phyloP scores from a whole-genome alignment of 1,139 yeast genomes.

The Yamadazyma blattariae region DNA sequence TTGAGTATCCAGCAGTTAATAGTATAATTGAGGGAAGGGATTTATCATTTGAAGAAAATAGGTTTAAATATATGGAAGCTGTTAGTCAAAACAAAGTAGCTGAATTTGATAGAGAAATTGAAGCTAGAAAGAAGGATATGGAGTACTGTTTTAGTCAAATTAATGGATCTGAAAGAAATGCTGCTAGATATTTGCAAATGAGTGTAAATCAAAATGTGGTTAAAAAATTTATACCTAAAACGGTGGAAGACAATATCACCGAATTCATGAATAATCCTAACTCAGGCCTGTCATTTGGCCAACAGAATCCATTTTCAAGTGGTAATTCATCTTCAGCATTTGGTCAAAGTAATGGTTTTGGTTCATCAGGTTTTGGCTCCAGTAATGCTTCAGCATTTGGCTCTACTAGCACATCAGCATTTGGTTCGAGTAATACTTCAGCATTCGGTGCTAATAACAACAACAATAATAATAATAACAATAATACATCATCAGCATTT shows the following conservation, averaged over 20 bases:
- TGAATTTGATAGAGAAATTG: constrained; percentile 38
- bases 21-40: constrained; percentile 51
- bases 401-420: constrained; percentile 7
- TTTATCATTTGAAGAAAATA: constrained; percentile 53
- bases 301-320: constrained; percentile 3
- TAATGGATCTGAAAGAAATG: constrained; percentile 40
- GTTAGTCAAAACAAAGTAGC: constrained; percentile 29
- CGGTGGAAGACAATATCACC: constrained; percentile 23
- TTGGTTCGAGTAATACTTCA: constrained; percentile 3
- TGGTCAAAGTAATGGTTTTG: constrained; percentile 3
- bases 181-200: constrained; percentile 56
- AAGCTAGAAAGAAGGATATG: constrained; percentile 47
- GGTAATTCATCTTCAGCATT: constrained; percentile 8
- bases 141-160: constrained; percentile 38
- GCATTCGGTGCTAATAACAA: background rate
- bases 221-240: constrained; percentile 39
- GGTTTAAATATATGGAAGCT: constrained; percentile 48
- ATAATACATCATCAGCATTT: constrained; percentile 12
- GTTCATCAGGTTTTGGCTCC: background rate
- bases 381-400: constrained; percentile 6
- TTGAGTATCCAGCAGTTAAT: constrained; percentile 24
- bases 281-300: constrained; percentile 1
- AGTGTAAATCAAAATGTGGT: constrained; percentile 32
- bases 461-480: constrained; percentile 14
- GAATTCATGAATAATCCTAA: constrained; percentile 10